phyloP scores from a whole-genome alignment of 345 rosid species.

The Murraya paniculata region DNA sequence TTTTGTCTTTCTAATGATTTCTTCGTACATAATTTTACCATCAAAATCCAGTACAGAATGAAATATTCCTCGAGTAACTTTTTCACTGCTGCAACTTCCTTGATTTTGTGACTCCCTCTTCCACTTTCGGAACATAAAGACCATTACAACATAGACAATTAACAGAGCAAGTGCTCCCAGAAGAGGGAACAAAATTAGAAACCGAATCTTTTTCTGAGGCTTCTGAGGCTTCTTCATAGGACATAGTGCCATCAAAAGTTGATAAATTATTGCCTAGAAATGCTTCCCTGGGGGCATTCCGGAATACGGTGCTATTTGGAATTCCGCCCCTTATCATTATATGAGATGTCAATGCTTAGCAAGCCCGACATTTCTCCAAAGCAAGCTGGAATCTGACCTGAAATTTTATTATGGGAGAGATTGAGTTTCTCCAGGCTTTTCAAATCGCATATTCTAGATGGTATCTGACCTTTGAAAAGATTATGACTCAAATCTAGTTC shows the following conservation, averaged over 20 bases:
- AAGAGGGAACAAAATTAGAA: not conserved
- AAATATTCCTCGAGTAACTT: not conserved
- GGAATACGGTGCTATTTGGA: not conserved
- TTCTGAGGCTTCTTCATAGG: not conserved
- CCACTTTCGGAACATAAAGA: not conserved
- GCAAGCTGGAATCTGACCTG: not conserved
- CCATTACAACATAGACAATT: not conserved
- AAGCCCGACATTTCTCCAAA: not conserved
- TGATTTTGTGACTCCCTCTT: not conserved
- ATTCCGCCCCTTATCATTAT: not conserved
- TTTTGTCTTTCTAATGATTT: not conserved
- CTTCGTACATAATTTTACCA: not conserved
- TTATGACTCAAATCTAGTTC: not conserved
- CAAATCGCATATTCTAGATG: not conserved
- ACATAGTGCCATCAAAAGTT: not conserved
- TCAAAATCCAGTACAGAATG: not conserved
- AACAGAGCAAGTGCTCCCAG: not conserved
- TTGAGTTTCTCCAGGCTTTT: not conserved
- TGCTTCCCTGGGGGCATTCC: not conserved
- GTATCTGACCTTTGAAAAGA: not conserved
- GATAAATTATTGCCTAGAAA: not conserved
- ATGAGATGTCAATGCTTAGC: not conserved
- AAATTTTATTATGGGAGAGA: not conserved
- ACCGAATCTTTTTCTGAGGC: not conserved
- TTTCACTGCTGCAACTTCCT: not conserved